phyloP scores from a whole-genome alignment of 1,284 basidiomycete species.

The Hemileia vastatrix region DNA sequence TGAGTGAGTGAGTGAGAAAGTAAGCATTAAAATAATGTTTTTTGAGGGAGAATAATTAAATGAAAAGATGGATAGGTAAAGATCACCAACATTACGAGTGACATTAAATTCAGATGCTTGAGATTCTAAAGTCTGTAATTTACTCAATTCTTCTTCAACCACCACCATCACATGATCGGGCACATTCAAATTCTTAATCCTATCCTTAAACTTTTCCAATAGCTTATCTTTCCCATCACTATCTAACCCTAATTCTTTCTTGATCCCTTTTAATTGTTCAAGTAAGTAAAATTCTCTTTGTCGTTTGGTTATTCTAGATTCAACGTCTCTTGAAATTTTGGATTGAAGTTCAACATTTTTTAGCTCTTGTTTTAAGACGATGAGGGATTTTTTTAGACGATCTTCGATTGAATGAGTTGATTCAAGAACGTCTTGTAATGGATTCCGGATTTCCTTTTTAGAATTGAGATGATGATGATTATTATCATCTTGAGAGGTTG shows the following conservation, averaged over 20 bases:
- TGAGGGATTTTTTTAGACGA: conserved; percentile 74
- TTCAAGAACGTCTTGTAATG: conserved; percentile 89
- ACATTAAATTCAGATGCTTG: conserved; percentile 75
- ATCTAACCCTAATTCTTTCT: conserved; percentile 96
- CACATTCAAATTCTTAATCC: conserved; percentile 79
- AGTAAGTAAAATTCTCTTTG: conserved; percentile 96
- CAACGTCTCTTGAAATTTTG: conserved; percentile 89
- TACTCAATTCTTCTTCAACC: conserved; percentile 92
- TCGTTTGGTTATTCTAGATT: conserved; percentile 90
- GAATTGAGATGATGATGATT: too few relatives aligned
- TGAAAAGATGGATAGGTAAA: not conserved
- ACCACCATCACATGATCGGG: conserved; percentile 84
- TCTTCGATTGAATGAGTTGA: conserved; percentile 77
- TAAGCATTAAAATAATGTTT: too few relatives aligned
- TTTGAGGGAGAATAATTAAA: too few relatives aligned
- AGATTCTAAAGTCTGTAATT: conserved; percentile 78
- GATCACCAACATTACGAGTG: conserved; percentile 58
- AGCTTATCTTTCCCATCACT: conserved; percentile 96
- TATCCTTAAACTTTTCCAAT: conserved; percentile 89
- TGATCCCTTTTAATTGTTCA: conserved; percentile 98
- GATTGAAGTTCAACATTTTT: conserved; percentile 94
- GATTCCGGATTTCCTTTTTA: too few relatives aligned
- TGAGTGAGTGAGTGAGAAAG: too few relatives aligned
- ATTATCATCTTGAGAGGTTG: conserved; percentile 10
- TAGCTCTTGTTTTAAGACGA: conserved; percentile 94